phyloP scores from a whole-genome alignment of 2,329 filamentous ascomycete species.

The Cladosporium oxysporum region DNA sequence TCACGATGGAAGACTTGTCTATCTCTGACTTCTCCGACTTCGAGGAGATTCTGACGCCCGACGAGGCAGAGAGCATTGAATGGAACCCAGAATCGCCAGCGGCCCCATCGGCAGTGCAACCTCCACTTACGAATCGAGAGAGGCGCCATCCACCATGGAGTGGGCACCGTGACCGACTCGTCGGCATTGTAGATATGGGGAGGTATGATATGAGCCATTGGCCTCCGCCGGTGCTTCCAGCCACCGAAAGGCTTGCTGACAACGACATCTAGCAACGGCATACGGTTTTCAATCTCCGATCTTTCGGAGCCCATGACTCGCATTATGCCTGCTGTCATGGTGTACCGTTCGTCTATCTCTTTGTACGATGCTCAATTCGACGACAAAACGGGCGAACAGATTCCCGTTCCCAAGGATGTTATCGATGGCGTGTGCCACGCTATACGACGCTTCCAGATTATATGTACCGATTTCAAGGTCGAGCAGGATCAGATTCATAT shows the following conservation, averaged over 20 bases:
- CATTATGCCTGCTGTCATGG: conserved; percentile 74
- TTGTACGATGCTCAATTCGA: conserved; percentile 74
- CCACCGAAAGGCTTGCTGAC: neutral
- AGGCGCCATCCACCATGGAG: conserved; percentile 21
- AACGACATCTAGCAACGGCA: conserved; percentile 70
- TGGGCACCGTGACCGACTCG: conserved; percentile 15
- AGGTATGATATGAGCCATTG: conserved; percentile 46
- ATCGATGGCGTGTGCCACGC: conserved; percentile 66
- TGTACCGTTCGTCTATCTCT: conserved; percentile 77
- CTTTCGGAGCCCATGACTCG: conserved; percentile 70
- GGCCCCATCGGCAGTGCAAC: neutral
- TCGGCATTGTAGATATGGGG: conserved; percentile 24
- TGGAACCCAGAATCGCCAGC: conserved; percentile 7
- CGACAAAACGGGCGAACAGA: conserved; percentile 38
- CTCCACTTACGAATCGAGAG: neutral
- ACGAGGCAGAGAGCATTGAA: conserved; percentile 15
- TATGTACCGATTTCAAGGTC: conserved; percentile 72
- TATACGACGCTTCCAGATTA: conserved; percentile 69
- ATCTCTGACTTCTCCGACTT: conserved; percentile 15
- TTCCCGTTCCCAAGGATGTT: conserved; percentile 59
- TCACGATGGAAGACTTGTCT: conserved; percentile 7
- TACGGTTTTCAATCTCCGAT: conserved; percentile 87
- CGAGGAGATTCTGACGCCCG: conserved; percentile 15
- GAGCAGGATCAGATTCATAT: conserved; percentile 65
- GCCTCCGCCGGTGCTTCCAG: conserved; percentile 15